Evolutionary conservation across 352 stramenopile genomes (phyloP).

Genomic region (Peronospora farinosa): DNA sequence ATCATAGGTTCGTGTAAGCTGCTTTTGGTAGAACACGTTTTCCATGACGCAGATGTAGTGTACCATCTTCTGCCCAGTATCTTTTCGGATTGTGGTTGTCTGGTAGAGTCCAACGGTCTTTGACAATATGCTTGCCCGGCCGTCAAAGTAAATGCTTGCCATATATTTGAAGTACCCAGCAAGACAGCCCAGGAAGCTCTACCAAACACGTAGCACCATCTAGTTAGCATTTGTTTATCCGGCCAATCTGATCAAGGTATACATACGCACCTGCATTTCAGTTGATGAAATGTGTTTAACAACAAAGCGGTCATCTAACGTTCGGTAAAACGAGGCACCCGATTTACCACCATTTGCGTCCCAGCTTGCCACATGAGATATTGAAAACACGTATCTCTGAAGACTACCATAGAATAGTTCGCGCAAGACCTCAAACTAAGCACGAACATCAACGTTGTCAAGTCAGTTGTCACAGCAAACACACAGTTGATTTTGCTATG

Average conservation of each 20-base stretch:
- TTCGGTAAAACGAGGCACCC: conserved; percentile 93
- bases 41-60: conserved; percentile 93
- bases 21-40: conserved; percentile 95
- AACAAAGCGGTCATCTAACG: conserved; percentile 94
- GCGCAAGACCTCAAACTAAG: conserved; percentile 89
- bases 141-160: conserved; percentile 94
- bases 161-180: conserved; percentile 96
- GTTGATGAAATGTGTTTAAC: conserved; percentile 97
- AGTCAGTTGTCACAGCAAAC: conserved; percentile 1
- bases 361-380: conserved; percentile 84
- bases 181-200: conserved; percentile 80
- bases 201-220: neutral
- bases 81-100: conserved; percentile 92
- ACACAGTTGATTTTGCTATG: neutral
- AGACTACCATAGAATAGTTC: conserved; percentile 80
- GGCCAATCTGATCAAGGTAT: neutral
- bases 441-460: conserved; percentile 6
- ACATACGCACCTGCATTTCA: conserved; percentile 91
- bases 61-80: conserved; percentile 84
- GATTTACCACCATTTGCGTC: conserved; percentile 95
- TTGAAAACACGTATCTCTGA: conserved; percentile 70
- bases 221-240: neutral
- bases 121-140: conserved; percentile 89
- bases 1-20: conserved; percentile 93
- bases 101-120: conserved; percentile 98